Evolutionary conservation across 2,329 filamentous ascomycete genomes (phyloP).

Genomic region (Phaeosphaeria sp.): DNA sequence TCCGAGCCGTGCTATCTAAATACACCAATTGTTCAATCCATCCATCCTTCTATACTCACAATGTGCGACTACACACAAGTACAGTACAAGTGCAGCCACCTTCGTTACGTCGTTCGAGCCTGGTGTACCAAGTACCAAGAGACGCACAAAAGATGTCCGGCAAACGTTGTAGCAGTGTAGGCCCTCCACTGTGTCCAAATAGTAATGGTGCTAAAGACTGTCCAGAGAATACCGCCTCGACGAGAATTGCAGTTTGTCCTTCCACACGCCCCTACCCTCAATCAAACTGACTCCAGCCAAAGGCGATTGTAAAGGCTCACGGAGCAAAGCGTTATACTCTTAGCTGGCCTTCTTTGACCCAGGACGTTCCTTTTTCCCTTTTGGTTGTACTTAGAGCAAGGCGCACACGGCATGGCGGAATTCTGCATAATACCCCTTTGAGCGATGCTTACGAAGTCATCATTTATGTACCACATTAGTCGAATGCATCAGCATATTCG

Average conservation of each 20-base stretch:
- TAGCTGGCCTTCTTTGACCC: conserved; percentile 6
- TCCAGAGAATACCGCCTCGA: conserved; percentile 56
- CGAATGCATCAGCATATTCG: conserved; percentile 34
- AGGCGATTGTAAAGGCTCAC: conserved; percentile 45
- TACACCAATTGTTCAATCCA: not conserved
- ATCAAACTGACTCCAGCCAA: conserved; percentile 18
- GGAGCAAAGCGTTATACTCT: conserved; percentile 20
- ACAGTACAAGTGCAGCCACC: conserved; percentile 62
- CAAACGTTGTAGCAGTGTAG: conserved; percentile 61
- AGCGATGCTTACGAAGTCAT: conserved; percentile 20
- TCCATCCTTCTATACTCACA: not conserved
- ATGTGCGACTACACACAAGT: conserved; percentile 69
- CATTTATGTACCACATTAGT: conserved; percentile 21
- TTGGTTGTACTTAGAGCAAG: conserved; percentile 32
- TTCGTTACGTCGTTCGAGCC: conserved; percentile 61
- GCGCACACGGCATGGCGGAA: conserved; percentile 36
- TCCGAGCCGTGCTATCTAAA: not conserved
- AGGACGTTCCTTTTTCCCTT: conserved; percentile 11
- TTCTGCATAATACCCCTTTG: conserved; percentile 44
- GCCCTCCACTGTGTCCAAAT: conserved; percentile 6
- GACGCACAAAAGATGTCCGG: conserved; percentile 62
- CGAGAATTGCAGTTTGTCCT: conserved; percentile 54
- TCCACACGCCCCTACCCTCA: not conserved
- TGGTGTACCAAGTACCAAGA: conserved; percentile 63
- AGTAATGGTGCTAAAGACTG: conserved; percentile 12